phyloP scores from a whole-genome alignment of 257 asterid genomes.

The Solanum pimpinellifolium region DNA sequence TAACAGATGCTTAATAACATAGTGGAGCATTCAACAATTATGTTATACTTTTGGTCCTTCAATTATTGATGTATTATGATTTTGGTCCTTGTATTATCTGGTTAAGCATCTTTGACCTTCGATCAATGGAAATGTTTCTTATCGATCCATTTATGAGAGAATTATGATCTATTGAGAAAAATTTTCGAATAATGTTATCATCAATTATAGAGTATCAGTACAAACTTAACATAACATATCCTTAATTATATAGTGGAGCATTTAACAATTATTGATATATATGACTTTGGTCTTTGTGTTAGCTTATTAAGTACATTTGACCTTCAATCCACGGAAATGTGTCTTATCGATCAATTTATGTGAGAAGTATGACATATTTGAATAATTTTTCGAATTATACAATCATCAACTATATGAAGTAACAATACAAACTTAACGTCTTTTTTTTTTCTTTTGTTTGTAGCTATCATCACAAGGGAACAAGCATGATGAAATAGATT shows the following conservation, averaged over 20 bases:
- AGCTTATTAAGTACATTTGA: neutral
- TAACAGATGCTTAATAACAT: neutral
- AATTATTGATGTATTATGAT: neutral
- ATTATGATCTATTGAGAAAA: neutral
- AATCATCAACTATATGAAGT: neutral
- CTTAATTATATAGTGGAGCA: neutral
- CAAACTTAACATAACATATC: neutral
- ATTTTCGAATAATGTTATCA: neutral
- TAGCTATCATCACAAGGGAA: constrained; percentile 70
- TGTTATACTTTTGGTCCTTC: neutral
- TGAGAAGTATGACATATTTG: neutral
- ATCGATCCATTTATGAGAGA: neutral
- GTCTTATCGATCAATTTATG: neutral
- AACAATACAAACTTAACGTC: neutral
- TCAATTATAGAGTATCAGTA: neutral
- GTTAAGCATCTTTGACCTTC: neutral
- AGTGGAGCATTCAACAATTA: neutral
- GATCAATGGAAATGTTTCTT: neutral
- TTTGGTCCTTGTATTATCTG: neutral
- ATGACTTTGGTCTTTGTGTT: neutral
- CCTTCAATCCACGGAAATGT: neutral
- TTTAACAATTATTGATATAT: neutral
- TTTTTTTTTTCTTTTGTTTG: neutral
- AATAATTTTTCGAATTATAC: neutral
- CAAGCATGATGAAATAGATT: constrained; percentile 77